These are phyloP conservation scores for Verticillium tricorpus DNA, from an alignment of 2,329 filamentous ascomycete genomes.

Conservation along the genomic window DNA sequence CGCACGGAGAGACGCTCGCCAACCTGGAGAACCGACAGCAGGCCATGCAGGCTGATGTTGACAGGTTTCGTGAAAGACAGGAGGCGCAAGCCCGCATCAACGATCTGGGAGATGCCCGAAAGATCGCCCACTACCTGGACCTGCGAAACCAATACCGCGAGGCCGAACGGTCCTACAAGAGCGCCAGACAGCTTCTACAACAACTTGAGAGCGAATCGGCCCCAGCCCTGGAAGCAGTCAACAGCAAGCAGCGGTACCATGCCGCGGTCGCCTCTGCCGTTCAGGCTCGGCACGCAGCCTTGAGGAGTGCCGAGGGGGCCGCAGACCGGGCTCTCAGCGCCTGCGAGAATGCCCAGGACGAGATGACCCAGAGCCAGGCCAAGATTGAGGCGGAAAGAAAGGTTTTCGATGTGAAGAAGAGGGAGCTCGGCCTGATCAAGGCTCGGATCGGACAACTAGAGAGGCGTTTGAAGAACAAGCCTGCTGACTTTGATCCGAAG, in stretches of 20 bases:
- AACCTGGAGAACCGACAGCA: constrained; percentile 69
- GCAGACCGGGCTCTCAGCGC: constrained; percentile 40
- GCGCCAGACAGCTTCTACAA: constrained; percentile 52
- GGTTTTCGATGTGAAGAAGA: constrained; percentile 43
- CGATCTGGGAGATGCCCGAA: constrained; percentile 60
- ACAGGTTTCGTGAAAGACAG: constrained; percentile 72
- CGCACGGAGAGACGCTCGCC: constrained; percentile 57
- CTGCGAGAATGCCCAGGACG: constrained; percentile 26
- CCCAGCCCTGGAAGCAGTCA: constrained; percentile 66
- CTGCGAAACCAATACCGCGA: constrained; percentile 42
- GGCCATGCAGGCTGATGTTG: constrained; percentile 74
- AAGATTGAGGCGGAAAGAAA: constrained; percentile 48
- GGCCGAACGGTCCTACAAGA: constrained; percentile 51
- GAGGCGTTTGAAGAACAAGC: constrained; percentile 55
- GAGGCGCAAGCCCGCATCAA: constrained; percentile 60
- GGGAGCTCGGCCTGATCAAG: constrained; percentile 44
- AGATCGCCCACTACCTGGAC: constrained; percentile 56
- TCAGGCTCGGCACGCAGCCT: constrained; percentile 44
- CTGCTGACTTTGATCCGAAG: constrained; percentile 62
- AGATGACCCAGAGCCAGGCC: constrained; percentile 24
- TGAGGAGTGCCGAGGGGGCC: constrained; percentile 49
- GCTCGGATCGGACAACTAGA: constrained; percentile 60
- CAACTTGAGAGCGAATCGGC: constrained; percentile 54
- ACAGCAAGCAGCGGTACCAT: constrained; percentile 65
- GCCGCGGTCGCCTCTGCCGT: constrained; percentile 52